Conservation (phyloP, 495 filamentous ascomycete species). For the Thermothielavioides terrestris region DNA sequence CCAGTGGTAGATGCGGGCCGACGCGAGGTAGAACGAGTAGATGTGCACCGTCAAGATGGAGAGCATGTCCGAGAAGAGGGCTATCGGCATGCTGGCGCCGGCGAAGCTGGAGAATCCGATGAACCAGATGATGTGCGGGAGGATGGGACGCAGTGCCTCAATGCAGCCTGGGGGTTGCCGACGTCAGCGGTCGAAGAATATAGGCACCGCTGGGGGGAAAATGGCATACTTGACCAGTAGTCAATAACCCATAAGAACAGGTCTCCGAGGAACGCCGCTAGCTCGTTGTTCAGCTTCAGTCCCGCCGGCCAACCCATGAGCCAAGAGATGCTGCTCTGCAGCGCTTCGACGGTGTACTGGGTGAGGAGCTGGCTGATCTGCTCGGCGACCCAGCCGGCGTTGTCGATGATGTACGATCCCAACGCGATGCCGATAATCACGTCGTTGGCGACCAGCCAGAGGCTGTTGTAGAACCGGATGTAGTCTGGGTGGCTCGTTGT, state of each 20-base stretch:
- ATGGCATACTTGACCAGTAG: constrained; percentile 71
- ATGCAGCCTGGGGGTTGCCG: constrained; percentile 54
- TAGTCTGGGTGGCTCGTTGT: constrained; percentile 96
- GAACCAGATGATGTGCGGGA: constrained; percentile 83
- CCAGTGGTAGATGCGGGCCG: constrained; percentile 95
- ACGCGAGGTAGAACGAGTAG: constrained; percentile 95
- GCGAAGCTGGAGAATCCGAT: constrained; percentile 93
- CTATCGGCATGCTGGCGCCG: constrained; percentile 93
- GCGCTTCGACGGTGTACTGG: constrained; percentile 77
- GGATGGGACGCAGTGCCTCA: constrained; percentile 59
- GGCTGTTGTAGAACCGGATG: constrained; percentile 96
- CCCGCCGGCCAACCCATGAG: constrained; percentile 98
- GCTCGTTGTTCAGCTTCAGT: constrained; percentile 90
- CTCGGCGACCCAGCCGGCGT: constrained; percentile 73
- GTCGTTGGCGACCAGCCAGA: constrained; percentile 98
- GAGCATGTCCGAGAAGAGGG: constrained; percentile 88
- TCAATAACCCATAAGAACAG: constrained; percentile 97
- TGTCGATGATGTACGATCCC: constrained; percentile 95
- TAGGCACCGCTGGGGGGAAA: constrained; percentile 16
- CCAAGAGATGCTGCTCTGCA: constrained; percentile 88
- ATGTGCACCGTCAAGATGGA: constrained; percentile 92
- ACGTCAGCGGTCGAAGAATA: not conserved
- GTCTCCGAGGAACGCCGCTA: constrained; percentile 87
- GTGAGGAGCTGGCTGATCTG: constrained; percentile 71
- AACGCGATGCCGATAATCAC: constrained; percentile 96